A percentile compares a stretch with the other conserved stretches of the same genome.
phyloP scores from a whole-genome alignment of 257 asterid species.

The Jaltomata sinuosa region DNA sequence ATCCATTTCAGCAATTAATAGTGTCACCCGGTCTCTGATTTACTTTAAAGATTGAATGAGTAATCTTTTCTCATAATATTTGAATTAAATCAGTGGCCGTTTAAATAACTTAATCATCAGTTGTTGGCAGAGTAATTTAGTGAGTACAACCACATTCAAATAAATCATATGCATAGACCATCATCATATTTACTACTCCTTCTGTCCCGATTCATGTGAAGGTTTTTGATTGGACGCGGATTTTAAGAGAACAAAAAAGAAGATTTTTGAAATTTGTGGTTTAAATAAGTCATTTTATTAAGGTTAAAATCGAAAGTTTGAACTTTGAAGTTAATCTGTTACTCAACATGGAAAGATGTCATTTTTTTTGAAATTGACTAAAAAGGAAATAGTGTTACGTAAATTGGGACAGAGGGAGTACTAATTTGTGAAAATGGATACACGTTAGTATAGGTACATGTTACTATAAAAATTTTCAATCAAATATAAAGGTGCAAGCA shows the following conservation, averaged over 20 bases:
- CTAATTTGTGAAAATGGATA: not conserved
- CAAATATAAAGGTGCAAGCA: not conserved
- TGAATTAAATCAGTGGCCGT: not conserved
- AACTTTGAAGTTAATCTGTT: not conserved
- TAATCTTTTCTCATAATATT: not conserved
- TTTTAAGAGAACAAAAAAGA: too few relatives aligned
- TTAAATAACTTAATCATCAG: not conserved
- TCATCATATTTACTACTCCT: not conserved
- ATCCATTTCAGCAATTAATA: not conserved
- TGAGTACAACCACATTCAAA: not conserved
- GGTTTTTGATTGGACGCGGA: too few relatives aligned
- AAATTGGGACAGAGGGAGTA: not conserved
- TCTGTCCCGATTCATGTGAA: not conserved
- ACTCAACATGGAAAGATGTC: not conserved
- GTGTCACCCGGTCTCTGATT: not conserved
- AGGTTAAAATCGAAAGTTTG: not conserved
- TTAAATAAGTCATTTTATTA: not conserved
- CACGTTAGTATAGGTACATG: not conserved
- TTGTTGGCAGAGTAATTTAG: not conserved
- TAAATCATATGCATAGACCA: not conserved
- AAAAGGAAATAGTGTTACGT: not conserved
- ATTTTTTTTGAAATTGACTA: not conserved
- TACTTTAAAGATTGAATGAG: not conserved
- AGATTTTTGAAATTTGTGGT: too few relatives aligned
- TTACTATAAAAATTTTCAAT: too few relatives aligned